Conservation (phyloP, 1,284 basidiomycete genomes). For the Volvariella volvacea region DNA sequence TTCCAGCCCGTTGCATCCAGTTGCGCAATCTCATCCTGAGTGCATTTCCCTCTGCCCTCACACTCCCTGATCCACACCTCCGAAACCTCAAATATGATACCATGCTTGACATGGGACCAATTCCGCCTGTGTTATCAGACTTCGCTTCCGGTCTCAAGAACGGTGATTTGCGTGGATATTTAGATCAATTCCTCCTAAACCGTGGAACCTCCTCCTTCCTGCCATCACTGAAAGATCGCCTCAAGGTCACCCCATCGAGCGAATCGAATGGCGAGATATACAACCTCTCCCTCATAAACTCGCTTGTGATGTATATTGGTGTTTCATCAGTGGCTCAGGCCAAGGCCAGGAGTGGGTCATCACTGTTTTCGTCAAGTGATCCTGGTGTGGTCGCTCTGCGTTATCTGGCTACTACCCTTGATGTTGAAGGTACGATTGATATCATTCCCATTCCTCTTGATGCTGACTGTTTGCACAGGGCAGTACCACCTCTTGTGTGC, state of each 20-base stretch:
- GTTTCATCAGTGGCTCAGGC: conserved; percentile 84
- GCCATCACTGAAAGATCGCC: conserved; percentile 73
- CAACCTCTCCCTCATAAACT: conserved; percentile 86
- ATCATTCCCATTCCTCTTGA: not conserved
- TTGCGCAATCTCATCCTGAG: conserved; percentile 95
- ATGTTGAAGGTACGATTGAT: conserved; percentile 78
- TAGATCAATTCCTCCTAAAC: conserved; percentile 81
- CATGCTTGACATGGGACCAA: conserved; percentile 83
- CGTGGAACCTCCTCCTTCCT: conserved; percentile 66
- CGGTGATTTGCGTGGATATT: conserved; percentile 68
- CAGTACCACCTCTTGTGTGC: conserved; percentile 91
- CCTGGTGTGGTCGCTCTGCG: conserved; percentile 79
- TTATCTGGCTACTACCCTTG: conserved; percentile 77
- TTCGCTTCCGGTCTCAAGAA: conserved; percentile 77
- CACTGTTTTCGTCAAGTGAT: conserved; percentile 74
- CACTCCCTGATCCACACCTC: conserved; percentile 86
- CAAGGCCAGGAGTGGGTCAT: conserved; percentile 73
- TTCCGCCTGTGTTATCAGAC: conserved; percentile 89
- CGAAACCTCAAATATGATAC: conserved; percentile 64
- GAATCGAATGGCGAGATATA: conserved; percentile 64
- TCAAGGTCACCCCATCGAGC: conserved; percentile 47
- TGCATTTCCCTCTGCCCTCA: conserved; percentile 86
- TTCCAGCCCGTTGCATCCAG: conserved; percentile 92
- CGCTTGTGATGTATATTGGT: conserved; percentile 92
- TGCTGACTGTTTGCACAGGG: conserved; percentile 37